Conservation (phyloP, 2,329 filamentous ascomycete genomes). For the Fusarium austroafricanum region DNA sequence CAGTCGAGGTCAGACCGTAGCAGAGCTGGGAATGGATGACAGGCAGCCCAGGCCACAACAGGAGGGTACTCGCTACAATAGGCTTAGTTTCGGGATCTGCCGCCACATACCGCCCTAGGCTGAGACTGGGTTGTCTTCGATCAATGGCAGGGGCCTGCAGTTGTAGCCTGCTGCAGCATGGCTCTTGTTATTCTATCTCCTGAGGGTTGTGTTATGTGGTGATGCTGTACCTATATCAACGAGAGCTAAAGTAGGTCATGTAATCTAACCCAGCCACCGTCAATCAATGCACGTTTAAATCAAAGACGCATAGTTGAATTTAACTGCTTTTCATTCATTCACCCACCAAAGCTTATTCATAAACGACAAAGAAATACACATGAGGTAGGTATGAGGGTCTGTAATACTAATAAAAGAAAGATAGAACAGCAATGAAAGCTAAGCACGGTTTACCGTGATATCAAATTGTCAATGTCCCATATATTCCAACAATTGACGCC, state of each 20-base stretch:
- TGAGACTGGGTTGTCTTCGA: slow-evolving; percentile 24
- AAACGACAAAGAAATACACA: slow-evolving; percentile 16
- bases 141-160: slow-evolving; percentile 13
- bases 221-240: neutral
- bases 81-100: slow-evolving; percentile 42
- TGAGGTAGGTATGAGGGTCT: slow-evolving; percentile 2
- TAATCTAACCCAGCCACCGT: neutral
- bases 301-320: neutral
- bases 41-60: slow-evolving; percentile 40
- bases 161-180: too few species aligned
- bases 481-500: slow-evolving; percentile 16
- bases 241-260: neutral
- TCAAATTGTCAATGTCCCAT: slow-evolving; percentile 17
- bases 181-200: too few species aligned
- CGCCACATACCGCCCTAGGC: slow-evolving; percentile 39
- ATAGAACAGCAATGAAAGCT: slow-evolving; percentile 32
- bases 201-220: too few species aligned
- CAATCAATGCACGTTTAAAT: neutral
- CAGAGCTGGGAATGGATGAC: slow-evolving; percentile 38
- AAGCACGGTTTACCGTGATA: slow-evolving; percentile 27
- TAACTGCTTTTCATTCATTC: neutral
- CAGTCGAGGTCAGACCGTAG: slow-evolving; percentile 45
- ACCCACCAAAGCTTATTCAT: neutral
- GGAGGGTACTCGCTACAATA: slow-evolving; percentile 26
- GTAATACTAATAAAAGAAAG: slow-evolving; percentile 4